Conservation (phyloP, 306 rosid species). For the Trichosanthes truncata region DNA sequence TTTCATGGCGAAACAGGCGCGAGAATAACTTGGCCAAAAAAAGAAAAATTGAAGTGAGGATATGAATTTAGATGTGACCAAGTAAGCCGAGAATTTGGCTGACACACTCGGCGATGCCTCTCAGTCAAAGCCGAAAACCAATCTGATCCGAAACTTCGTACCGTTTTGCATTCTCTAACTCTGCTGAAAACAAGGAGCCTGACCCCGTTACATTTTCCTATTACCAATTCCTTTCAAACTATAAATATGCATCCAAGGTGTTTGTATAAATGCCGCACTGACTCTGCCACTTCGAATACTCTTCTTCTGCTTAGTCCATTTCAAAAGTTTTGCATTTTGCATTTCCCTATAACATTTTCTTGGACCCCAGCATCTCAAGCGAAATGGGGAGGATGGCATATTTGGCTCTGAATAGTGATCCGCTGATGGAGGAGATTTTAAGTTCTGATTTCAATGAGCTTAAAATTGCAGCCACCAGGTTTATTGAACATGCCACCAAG, state of each 20-base stretch:
- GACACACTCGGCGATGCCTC: neutral
- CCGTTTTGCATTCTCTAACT: too few species aligned
- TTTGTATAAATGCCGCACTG: conserved; percentile 5
- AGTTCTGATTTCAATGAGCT: conserved; percentile 39
- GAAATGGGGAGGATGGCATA: conserved; percentile 36
- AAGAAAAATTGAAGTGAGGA: neutral
- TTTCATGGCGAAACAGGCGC: too few species aligned
- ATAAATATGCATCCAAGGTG: neutral
- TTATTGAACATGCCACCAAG: conserved; percentile 29
- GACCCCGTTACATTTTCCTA: neutral
- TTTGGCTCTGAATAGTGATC: conserved; percentile 38
- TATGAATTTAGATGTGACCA: neutral
- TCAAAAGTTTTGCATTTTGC: neutral
- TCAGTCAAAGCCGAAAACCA: neutral
- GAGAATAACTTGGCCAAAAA: neutral
- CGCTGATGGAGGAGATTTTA: conserved; percentile 19
- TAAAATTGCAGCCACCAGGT: conserved; percentile 32
- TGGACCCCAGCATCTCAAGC: neutral
- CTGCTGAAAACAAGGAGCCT: neutral
- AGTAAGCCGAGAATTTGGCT: neutral
- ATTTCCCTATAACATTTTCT: neutral
- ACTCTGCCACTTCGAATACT: neutral
- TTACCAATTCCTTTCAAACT: neutral
- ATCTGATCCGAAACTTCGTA: neutral
- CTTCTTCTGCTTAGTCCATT: neutral